Conservation (phyloP, 768 basidiomycete species). For the Fistulinella prunicolor region DNA sequence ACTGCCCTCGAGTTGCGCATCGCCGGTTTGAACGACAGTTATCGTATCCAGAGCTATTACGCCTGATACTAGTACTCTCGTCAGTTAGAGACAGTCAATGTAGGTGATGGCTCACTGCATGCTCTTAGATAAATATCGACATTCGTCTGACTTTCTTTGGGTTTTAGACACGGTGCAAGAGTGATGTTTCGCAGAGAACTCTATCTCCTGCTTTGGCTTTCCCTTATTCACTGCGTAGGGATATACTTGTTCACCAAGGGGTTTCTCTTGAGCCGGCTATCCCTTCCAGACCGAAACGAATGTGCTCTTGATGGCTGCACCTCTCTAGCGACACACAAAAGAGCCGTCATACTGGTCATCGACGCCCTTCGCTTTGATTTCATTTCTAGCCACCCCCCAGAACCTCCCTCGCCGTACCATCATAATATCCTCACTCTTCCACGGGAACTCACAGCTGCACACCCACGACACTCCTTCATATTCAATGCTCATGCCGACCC, state of each 20-base stretch:
- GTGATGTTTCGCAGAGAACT: constrained; percentile 21
- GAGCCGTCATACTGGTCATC: constrained; percentile 83
- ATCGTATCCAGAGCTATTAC: background rate
- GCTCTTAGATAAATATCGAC: too few relatives aligned
- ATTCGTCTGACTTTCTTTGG: too few relatives aligned
- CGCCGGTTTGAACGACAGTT: background rate
- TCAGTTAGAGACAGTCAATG: background rate
- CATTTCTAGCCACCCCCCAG: constrained; percentile 60
- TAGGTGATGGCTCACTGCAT: background rate
- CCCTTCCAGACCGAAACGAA: constrained; percentile 37
- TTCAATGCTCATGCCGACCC: constrained; percentile 92
- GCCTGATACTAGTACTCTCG: background rate
- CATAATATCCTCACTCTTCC: constrained; percentile 85
- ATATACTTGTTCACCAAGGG: constrained; percentile 90
- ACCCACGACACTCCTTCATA: constrained; percentile 75
- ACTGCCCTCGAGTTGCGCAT: too few relatives aligned
- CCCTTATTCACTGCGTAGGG: constrained; percentile 67
- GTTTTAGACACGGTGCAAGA: too few relatives aligned
- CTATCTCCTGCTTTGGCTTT: constrained; percentile 52
- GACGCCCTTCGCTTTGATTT: constrained; percentile 96
- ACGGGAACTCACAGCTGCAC: constrained; percentile 55
- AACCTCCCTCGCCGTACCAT: constrained; percentile 62
- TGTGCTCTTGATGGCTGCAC: constrained; percentile 49
- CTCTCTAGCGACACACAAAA: constrained; percentile 60
- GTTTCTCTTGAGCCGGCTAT: constrained; percentile 77